phyloP scores from a whole-genome alignment of 2,329 filamentous ascomycete genomes.

The Diaporthe sp. region DNA sequence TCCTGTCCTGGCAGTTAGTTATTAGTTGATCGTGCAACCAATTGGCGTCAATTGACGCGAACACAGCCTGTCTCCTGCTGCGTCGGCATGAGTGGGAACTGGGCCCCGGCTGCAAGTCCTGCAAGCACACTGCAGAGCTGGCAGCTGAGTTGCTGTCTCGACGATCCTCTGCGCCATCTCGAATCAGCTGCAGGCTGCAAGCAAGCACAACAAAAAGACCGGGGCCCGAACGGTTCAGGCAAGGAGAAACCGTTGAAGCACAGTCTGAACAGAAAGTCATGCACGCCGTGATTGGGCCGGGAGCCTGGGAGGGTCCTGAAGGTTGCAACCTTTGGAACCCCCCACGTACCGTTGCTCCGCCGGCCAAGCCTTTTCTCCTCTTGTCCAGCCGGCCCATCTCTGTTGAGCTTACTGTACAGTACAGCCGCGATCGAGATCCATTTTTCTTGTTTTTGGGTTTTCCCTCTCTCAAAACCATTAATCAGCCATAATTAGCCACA shows the following conservation, averaged over 20 bases:
- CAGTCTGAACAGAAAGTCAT: not conserved
- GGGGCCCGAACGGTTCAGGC: not conserved
- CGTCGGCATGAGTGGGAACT: not conserved
- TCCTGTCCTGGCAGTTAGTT: no score
- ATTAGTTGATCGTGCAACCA: not conserved
- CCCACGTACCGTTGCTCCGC: conserved; percentile 4
- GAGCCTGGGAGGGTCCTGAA: not conserved
- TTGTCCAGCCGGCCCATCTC: not conserved
- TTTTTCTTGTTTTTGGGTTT: not conserved
- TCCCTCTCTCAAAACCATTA: not conserved
- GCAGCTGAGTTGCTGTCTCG: not conserved
- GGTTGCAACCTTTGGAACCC: conserved; percentile 2
- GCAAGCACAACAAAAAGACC: not conserved
- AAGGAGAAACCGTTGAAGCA: not conserved
- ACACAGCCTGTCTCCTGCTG: not conserved
- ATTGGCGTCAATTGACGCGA: not conserved
- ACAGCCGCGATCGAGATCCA: conserved; percentile 16
- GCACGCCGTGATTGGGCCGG: conserved; percentile 4
- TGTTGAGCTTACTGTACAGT: not conserved
- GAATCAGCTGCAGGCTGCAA: no score
- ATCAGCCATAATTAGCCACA: conserved; percentile 7
- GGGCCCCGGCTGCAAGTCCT: not conserved
- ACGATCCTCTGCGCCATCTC: not conserved
- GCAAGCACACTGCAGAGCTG: not conserved
- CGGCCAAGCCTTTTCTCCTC: not conserved